A percentile compares a stretch with the other conserved stretches of the same genome.
Conservation (phyloP, 345 rosid species). For the Trapa bicornis region DNA sequence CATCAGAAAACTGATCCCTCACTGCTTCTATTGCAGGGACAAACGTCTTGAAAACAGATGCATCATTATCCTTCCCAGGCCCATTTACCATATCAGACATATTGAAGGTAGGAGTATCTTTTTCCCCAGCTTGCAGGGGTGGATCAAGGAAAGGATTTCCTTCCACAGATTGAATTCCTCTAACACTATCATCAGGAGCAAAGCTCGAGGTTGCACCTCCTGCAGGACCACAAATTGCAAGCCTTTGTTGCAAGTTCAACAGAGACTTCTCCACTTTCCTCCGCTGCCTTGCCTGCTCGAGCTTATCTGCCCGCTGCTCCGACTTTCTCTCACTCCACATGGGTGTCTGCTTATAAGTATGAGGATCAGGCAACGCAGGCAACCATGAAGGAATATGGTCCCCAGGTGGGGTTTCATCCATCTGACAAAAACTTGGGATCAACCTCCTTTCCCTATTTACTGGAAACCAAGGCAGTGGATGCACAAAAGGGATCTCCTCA, state of each 20-base stretch:
- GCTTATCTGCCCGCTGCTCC: conserved; percentile 70
- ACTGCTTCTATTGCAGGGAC: conserved; percentile 74
- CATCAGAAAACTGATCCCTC: conserved; percentile 35
- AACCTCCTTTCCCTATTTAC: conserved; percentile 31
- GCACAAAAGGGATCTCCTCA: conserved; percentile 56
- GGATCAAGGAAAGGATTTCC: conserved; percentile 22
- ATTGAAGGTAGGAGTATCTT: conserved; percentile 25
- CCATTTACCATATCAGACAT: conserved; percentile 29
- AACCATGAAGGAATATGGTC: conserved; percentile 85
- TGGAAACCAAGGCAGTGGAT: conserved; percentile 61
- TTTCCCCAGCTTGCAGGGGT: conserved; percentile 42
- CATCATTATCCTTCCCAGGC: conserved; percentile 14
- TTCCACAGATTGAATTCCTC: conserved; percentile 15
- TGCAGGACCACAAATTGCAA: conserved; percentile 30
- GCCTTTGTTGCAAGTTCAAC: conserved; percentile 81
- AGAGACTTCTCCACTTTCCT: conserved; percentile 85
- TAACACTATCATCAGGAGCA: conserved; percentile 16
- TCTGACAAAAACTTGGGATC: conserved; percentile 66
- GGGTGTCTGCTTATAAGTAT: conserved; percentile 67
- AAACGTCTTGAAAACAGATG: conserved; percentile 65
- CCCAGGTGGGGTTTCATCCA: conserved; percentile 69
- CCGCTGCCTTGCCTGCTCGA: conserved; percentile 82
- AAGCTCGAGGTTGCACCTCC: conserved; percentile 32
- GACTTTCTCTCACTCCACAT: conserved; percentile 71
- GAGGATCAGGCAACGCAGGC: conserved; percentile 95